A percentile compares a stretch with the other conserved stretches of the same genome.
These are phyloP conservation scores for Fusarium sp. DNA, from an alignment of 2,329 filamentous ascomycete species.

Conservation along the genomic window DNA sequence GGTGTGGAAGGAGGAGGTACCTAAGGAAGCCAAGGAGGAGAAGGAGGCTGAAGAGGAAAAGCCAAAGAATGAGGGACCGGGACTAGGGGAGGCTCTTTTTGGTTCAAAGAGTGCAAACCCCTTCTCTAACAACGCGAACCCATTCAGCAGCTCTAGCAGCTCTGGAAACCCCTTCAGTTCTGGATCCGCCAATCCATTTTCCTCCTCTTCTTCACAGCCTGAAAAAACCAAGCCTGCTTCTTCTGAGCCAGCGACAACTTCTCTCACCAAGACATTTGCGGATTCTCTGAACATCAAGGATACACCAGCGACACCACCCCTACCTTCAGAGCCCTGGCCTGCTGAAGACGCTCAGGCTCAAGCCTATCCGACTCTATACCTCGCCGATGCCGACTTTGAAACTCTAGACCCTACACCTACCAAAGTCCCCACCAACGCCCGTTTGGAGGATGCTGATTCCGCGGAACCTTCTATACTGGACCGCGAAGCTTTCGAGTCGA, in stretches of 20 bases:
- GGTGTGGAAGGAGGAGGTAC: constrained; percentile 59
- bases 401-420: constrained; percentile 74
- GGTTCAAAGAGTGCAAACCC: constrained; percentile 74
- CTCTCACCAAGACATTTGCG: constrained; percentile 74
- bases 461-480: constrained; percentile 67
- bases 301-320: constrained; percentile 52
- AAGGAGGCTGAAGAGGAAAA: constrained; percentile 54
- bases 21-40: constrained; percentile 47
- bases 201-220: constrained; percentile 51
- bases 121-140: constrained; percentile 68
- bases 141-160: constrained; percentile 58
- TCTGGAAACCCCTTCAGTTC: constrained; percentile 52
- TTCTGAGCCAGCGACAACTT: constrained; percentile 47
- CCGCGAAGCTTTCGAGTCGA: constrained; percentile 78
- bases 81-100: constrained; percentile 77
- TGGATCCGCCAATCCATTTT: constrained; percentile 50
- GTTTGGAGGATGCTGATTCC: constrained; percentile 57
- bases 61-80: constrained; percentile 55
- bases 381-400: constrained; percentile 92
- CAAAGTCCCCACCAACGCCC: constrained; percentile 64
- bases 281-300: constrained; percentile 82
- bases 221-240: constrained; percentile 52
- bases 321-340: constrained; percentile 81
- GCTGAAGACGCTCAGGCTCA: constrained; percentile 71
- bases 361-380: constrained; percentile 82